Evolutionary conservation across 305 asterid genomes (phyloP).

Genomic region (Salvia sclarea): DNA sequence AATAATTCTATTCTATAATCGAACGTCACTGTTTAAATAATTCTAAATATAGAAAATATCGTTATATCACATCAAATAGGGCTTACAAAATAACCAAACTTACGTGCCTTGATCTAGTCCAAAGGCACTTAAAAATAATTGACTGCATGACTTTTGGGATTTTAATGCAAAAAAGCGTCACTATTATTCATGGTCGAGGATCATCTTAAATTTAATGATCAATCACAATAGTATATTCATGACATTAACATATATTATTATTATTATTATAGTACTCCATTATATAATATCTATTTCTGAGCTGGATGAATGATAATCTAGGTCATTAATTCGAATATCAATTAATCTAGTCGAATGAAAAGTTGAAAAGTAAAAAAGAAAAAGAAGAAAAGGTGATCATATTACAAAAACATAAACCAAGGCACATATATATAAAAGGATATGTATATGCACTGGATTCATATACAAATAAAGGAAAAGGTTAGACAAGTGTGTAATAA

Average conservation of each 20-base stretch:
- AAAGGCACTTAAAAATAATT: not conserved
- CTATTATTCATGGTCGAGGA: not conserved
- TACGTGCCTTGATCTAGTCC: not conserved
- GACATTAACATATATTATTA: conserved; percentile 8
- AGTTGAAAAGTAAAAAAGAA: too few species aligned
- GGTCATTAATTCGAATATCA: too few species aligned
- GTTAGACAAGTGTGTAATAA: not conserved
- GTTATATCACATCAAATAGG: not conserved
- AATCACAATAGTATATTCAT: too few species aligned
- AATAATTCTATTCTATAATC: not conserved
- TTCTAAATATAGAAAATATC: not conserved
- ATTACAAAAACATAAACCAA: not conserved
- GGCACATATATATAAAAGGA: not conserved
- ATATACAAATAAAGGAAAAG: not conserved
- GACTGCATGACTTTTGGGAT: not conserved
- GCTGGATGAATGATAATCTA: too few species aligned
- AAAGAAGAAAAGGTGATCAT: too few species aligned
- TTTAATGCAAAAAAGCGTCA: not conserved
- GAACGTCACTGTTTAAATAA: not conserved
- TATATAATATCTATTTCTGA: too few species aligned
- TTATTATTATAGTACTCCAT: too few species aligned
- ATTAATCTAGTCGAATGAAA: too few species aligned
- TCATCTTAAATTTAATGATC: too few species aligned
- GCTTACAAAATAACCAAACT: not conserved
- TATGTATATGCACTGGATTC: not conserved